Conservation (phyloP, 768 basidiomycete species). For the Mycena indigotica region DNA sequence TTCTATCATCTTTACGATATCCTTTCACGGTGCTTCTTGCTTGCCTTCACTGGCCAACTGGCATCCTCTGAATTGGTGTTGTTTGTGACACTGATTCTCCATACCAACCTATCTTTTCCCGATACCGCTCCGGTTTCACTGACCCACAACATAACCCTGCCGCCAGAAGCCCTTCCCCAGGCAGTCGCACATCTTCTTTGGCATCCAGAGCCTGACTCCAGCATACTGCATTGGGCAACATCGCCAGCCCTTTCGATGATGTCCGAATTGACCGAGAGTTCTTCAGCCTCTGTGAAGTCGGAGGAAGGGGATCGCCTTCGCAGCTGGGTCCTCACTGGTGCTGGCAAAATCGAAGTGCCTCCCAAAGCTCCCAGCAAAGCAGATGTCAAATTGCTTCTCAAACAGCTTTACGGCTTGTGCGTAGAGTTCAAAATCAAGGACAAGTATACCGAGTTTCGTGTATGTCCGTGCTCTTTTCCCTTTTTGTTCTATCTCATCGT, state of each 20-base stretch:
- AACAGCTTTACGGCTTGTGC: neutral
- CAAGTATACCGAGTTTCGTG: neutral
- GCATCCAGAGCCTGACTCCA: too few relatives aligned
- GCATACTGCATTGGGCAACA: too few relatives aligned
- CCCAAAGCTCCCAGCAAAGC: neutral
- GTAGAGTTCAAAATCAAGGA: neutral
- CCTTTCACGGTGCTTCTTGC: too few relatives aligned
- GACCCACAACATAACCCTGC: neutral
- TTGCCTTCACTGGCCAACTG: too few relatives aligned
- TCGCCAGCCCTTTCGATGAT: neutral
- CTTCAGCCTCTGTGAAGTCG: neutral
- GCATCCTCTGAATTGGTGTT: too few relatives aligned
- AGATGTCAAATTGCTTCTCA: neutral
- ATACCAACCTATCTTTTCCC: neutral
- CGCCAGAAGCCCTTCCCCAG: too few relatives aligned
- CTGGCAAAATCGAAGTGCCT: neutral
- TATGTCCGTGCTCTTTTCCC: neutral
- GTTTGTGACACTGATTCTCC: too few relatives aligned
- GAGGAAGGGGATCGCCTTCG: neutral
- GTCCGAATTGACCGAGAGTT: neutral
- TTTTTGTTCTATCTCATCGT: neutral
- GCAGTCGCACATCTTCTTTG: too few relatives aligned
- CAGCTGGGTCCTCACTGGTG: neutral
- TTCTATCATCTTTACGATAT: too few relatives aligned
- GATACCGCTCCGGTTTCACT: neutral